Conservation (phyloP, 179 eudicot genomes). For the Silene noctiflora region DNA sequence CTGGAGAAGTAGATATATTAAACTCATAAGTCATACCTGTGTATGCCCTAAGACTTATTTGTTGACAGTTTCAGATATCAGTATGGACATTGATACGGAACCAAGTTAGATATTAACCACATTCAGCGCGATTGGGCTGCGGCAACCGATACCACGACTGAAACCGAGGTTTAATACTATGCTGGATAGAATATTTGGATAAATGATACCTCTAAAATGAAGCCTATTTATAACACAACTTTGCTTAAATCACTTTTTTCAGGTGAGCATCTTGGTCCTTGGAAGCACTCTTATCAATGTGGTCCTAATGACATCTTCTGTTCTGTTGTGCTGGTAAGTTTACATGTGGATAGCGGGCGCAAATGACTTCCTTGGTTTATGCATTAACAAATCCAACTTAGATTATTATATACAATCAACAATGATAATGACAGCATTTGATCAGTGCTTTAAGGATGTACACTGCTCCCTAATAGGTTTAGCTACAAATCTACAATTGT, state of each 20-base stretch:
- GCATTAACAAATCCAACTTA: slow-evolving; percentile 9
- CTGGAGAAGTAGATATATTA: slow-evolving; percentile 9
- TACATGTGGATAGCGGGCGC: slow-evolving; percentile 31
- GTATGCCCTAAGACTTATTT: not conserved
- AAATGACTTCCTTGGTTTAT: slow-evolving; percentile 23
- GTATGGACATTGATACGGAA: too few species aligned
- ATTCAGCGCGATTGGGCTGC: too few species aligned
- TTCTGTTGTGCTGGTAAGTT: slow-evolving; percentile 27
- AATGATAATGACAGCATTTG: slow-evolving; percentile 33
- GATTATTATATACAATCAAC: slow-evolving; percentile 19
- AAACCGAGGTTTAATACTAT: too few species aligned
- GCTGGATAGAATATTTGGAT: slow-evolving; percentile 10
- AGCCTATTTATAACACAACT: slow-evolving; percentile 3
- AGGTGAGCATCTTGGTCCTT: slow-evolving; percentile 25
- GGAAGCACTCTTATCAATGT: slow-evolving; percentile 21
- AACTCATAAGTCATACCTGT: slow-evolving; percentile 7
- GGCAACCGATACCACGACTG: too few species aligned
- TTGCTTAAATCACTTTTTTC: slow-evolving; percentile 24
- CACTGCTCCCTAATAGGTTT: slow-evolving; percentile 9
- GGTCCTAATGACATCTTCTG: slow-evolving; percentile 29
- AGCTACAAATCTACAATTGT: slow-evolving; percentile 5
- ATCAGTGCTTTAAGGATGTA: slow-evolving; percentile 21
- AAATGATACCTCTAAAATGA: slow-evolving; percentile 2
- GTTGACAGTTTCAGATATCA: too few species aligned
- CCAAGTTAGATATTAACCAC: too few species aligned